Evolutionary conservation across 192 early-diverging fungal genomes (phyloP).

Genomic region (Backusella parvicylindrica): DNA sequence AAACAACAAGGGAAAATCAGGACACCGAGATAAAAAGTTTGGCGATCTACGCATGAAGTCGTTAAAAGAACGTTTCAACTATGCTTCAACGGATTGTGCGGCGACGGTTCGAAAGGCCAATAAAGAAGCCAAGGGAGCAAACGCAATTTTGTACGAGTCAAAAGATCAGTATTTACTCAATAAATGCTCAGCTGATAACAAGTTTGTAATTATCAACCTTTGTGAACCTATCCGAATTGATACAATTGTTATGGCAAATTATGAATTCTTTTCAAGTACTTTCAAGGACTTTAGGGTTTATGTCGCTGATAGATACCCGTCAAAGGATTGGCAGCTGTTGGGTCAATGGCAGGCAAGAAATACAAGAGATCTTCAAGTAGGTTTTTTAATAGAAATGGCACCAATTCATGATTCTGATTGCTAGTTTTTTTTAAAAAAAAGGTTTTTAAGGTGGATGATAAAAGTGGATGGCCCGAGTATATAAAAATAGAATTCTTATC

Average conservation of each 20-base stretch:
- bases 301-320: conserved; percentile 67
- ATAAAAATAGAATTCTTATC: conserved; percentile 84
- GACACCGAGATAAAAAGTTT: neutral
- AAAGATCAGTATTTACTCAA: conserved; percentile 98
- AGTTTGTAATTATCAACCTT: conserved; percentile 90
- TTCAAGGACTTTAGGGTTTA: conserved; percentile 86
- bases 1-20: neutral
- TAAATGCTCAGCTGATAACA: conserved; percentile 70
- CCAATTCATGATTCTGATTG: too few relatives aligned
- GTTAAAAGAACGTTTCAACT: conserved; percentile 90
- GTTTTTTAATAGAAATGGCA: neutral
- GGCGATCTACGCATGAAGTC: conserved; percentile 32
- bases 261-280: conserved; percentile 94
- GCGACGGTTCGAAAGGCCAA: conserved; percentile 83
- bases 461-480: conserved; percentile 79
- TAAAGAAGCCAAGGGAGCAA: conserved; percentile 77
- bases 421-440: too few relatives aligned
- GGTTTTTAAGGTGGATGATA: conserved; percentile 78
- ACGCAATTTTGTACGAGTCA: conserved; percentile 80
- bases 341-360: conserved; percentile 86
- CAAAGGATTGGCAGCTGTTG: conserved; percentile 68
- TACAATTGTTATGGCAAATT: conserved; percentile 87
- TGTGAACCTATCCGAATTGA: conserved; percentile 94
- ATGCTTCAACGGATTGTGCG: conserved; percentile 92
- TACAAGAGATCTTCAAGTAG: conserved; percentile 82